These are phyloP conservation scores for Tolypocladium tropicale DNA, from an alignment of 2,329 filamentous ascomycete genomes.

Conservation along the genomic window DNA sequence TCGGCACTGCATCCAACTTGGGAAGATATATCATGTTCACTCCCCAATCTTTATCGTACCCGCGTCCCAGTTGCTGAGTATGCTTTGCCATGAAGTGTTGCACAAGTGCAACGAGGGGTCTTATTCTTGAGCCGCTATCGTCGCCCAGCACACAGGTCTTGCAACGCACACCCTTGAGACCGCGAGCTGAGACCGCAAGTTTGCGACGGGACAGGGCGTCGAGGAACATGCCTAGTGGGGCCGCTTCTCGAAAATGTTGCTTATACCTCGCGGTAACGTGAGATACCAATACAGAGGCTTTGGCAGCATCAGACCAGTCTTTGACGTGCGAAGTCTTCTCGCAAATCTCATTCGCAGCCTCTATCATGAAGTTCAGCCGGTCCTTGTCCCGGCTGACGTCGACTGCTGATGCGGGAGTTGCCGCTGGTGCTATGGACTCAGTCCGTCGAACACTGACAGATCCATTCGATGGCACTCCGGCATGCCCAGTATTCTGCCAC, in stretches of 20 bases:
- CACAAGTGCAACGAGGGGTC: conserved; percentile 46
- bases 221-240: conserved; percentile 47
- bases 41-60: conserved; percentile 28
- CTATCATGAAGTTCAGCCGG: conserved; percentile 42
- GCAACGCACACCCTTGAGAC: conserved; percentile 43
- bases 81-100: conserved; percentile 44
- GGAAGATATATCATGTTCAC: conserved; percentile 35
- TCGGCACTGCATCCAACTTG: conserved; percentile 18
- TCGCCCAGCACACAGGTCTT: conserved; percentile 34
- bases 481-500: not conserved
- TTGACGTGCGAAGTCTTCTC: conserved; percentile 47
- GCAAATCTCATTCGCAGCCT: conserved; percentile 53
- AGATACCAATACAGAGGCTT: conserved; percentile 53
- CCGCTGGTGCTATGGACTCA: not conserved
- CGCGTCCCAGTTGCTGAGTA: conserved; percentile 13
- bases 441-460: not conserved
- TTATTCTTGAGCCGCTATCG: conserved; percentile 3
- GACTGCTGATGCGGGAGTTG: not conserved
- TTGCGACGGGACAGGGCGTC: conserved; percentile 46
- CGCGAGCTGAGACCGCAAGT: conserved; percentile 45
- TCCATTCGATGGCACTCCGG: not conserved
- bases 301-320: conserved; percentile 50
- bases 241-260: conserved; percentile 44
- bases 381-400: conserved; percentile 21
- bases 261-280: conserved; percentile 50